Evolutionary conservation across 768 basidiomycete species (phyloP).

Genomic region (Russula brevipes): DNA sequence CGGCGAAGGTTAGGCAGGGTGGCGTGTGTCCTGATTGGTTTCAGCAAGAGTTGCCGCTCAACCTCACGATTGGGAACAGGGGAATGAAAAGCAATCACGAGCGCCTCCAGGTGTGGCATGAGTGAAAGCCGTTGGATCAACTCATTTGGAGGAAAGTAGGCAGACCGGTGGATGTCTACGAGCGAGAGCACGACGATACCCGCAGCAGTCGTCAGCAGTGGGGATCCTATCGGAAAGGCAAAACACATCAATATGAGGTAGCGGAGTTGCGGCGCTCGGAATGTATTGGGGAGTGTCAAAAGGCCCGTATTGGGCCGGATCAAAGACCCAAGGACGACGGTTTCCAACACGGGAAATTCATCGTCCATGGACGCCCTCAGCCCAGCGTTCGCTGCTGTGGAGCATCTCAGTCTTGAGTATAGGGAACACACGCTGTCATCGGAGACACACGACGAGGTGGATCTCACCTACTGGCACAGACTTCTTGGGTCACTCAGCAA

Average conservation of each 20-base stretch:
- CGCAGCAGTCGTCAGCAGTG: neutral
- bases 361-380: neutral
- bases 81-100: neutral
- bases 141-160: neutral
- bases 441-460: neutral
- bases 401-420: neutral
- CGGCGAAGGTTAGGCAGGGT: neutral
- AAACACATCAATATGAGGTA: neutral
- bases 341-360: neutral
- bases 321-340: neutral
- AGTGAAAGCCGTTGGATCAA: neutral
- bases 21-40: neutral
- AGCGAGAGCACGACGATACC: neutral
- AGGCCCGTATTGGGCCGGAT: neutral
- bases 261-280: neutral
- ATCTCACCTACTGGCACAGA: neutral
- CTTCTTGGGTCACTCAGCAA: neutral
- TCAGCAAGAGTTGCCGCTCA: neutral
- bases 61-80: neutral
- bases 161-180: neutral
- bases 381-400: neutral
- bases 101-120: neutral
- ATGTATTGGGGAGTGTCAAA: neutral
- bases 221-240: neutral
- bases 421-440: rapidly evolving